phyloP scores from a whole-genome alignment of 768 basidiomycete genomes.

The Trametes meyenii region DNA sequence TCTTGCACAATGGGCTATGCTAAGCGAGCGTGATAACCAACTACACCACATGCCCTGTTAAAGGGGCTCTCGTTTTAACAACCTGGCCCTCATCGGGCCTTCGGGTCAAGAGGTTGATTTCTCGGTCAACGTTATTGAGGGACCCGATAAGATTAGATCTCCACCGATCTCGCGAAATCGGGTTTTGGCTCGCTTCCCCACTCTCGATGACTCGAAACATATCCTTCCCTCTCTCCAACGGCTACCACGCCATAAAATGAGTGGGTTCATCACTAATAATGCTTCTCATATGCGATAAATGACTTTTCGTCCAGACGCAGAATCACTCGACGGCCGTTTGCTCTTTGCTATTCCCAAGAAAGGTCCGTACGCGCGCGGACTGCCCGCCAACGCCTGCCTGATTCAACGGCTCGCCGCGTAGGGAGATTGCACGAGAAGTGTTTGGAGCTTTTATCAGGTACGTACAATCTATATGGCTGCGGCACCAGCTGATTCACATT shows the following conservation, averaged over 20 bases:
- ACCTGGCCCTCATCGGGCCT: too few species aligned
- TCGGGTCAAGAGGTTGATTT: too few species aligned
- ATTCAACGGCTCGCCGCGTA: conserved; percentile 32
- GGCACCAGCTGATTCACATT: background rate
- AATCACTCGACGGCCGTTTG: conserved; percentile 79
- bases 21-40: conserved; percentile 20
- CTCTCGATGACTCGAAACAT: conserved; percentile 8
- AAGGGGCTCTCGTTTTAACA: too few species aligned
- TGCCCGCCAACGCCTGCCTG: background rate
- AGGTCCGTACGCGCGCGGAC: conserved; percentile 51
- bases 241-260: conserved; percentile 6
- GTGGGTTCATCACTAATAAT: background rate
- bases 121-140: background rate
- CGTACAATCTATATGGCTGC: conserved; percentile 23
- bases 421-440: conserved; percentile 93
- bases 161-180: background rate
- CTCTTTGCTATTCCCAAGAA: conserved; percentile 98
- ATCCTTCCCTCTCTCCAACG: background rate
- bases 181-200: background rate
- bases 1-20: background rate
- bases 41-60: conserved; percentile 17
- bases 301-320: conserved; percentile 51
- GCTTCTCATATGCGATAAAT: background rate
- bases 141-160: background rate
- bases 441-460: conserved; percentile 80